Conservation (phyloP, 805 yeast species). For the Yarrowia sp. region DNA sequence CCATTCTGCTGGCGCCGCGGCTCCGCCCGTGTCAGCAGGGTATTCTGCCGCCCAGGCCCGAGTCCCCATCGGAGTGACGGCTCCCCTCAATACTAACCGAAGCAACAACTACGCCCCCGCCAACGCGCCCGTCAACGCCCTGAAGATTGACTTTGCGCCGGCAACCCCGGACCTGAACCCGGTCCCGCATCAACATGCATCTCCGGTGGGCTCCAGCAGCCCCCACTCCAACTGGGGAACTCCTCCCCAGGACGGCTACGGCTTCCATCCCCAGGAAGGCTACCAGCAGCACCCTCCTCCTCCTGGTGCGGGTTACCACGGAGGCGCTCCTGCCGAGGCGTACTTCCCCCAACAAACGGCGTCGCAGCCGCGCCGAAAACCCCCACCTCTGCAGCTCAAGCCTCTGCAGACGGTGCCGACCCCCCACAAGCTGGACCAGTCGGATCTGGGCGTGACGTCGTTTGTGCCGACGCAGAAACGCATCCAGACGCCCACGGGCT, state of each 20-base stretch:
- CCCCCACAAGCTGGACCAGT: constrained; percentile 32
- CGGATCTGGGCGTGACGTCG: constrained; percentile 27
- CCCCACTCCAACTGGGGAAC: constrained; percentile 25
- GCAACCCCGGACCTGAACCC: constrained; percentile 2
- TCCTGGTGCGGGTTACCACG: not conserved
- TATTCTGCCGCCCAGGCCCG: not conserved
- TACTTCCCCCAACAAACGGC: not conserved
- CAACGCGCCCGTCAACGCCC: constrained; percentile 12
- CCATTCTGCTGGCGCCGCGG: not conserved
- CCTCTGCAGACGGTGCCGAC: constrained; percentile 30
- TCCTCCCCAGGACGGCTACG: constrained; percentile 22
- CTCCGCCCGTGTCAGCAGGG: not conserved
- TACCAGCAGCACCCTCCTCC: not conserved
- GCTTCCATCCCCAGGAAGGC: not conserved
- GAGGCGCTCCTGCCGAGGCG: constrained; percentile 2
- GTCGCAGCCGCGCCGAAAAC: not conserved
- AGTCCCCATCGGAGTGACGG: not conserved
- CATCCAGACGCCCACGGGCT: constrained; percentile 4
- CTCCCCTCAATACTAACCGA: not conserved
- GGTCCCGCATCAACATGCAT: constrained; percentile 22
- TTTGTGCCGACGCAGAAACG: not conserved
- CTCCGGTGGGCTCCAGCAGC: constrained; percentile 23
- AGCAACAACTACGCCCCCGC: not conserved
- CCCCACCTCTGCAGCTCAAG: constrained; percentile 19
- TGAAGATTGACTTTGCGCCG: constrained; percentile 7